Percentiles rank a stretch among this genome's conserved stretches.
These are phyloP conservation scores for Phyllostachys edulis DNA, from an alignment of 176 grass and related monocot species.

Conservation along the genomic window DNA sequence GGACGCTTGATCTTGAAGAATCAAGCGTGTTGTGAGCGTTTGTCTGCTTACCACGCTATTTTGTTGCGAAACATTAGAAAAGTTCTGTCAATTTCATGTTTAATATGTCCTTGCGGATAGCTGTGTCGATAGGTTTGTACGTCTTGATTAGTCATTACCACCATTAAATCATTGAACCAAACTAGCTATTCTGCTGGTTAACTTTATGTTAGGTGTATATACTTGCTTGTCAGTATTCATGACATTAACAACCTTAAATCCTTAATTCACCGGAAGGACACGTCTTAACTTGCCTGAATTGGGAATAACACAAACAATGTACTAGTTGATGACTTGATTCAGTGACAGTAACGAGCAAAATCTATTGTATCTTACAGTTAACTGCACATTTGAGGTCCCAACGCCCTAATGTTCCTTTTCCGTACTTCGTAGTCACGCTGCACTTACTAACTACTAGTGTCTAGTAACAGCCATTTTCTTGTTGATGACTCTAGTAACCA, in stretches of 20 bases:
- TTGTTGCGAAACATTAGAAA: background rate
- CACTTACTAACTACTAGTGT: background rate
- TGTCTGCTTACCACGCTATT: background rate
- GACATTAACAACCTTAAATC: background rate
- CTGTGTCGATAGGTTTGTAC: background rate
- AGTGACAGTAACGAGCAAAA: background rate
- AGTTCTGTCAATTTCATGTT: background rate
- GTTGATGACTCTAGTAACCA: background rate
- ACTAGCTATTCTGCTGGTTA: slow-evolving; percentile 3
- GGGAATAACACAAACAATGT: background rate
- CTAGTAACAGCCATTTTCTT: background rate
- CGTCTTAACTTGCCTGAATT: slow-evolving; percentile 2
- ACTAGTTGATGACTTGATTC: slow-evolving; percentile 4
- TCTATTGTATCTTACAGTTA: background rate
- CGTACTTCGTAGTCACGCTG: background rate
- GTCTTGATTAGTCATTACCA: background rate
- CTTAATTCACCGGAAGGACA: background rate
- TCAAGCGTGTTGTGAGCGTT: background rate
- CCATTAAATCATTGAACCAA: slow-evolving; percentile 13
- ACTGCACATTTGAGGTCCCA: background rate
- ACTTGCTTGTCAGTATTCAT: background rate
- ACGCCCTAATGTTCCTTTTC: background rate
- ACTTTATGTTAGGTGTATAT: slow-evolving; percentile 21
- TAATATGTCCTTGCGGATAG: background rate
- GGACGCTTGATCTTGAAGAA: background rate